Conservation (phyloP, 129 eudicot species). For the Helianthus annuus region DNA sequence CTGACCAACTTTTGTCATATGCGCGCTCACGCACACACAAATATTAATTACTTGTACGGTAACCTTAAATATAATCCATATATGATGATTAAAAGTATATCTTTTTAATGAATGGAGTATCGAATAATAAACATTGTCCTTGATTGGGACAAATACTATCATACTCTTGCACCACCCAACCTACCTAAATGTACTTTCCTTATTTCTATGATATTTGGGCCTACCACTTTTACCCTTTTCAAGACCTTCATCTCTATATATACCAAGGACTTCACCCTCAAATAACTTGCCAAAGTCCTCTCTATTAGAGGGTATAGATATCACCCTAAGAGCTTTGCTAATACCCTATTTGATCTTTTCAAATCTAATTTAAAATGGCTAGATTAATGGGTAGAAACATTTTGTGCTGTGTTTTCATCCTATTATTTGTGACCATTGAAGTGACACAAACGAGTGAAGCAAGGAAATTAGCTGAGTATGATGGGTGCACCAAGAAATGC, state of each 20-base stretch:
- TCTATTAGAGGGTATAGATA: constrained; percentile 7
- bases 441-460: constrained; percentile 34
- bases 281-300: constrained; percentile 30
- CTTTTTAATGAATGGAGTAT: constrained; percentile 33
- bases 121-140: constrained; percentile 22
- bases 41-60: neutral
- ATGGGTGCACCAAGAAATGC: constrained; percentile 9
- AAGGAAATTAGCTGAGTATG: constrained; percentile 28
- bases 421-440: constrained; percentile 20
- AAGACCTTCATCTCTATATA: constrained; percentile 26
- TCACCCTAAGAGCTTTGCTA: constrained; percentile 19
- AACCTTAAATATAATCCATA: constrained; percentile 19
- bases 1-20: no score
- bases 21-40: no score
- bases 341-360: constrained; percentile 8
- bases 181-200: constrained; percentile 37
- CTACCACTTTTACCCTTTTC: constrained; percentile 23
- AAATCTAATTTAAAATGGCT: constrained; percentile 23
- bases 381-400: constrained; percentile 16
- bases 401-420: constrained; percentile 26
- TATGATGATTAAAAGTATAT: constrained; percentile 25
- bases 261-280: constrained; percentile 29
- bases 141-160: constrained; percentile 22
- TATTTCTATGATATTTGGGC: constrained; percentile 40
- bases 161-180: constrained; percentile 26